Evolutionary conservation across 2,329 filamentous ascomycete species (phyloP).

Genomic region (Colletotrichum siamense): DNA sequence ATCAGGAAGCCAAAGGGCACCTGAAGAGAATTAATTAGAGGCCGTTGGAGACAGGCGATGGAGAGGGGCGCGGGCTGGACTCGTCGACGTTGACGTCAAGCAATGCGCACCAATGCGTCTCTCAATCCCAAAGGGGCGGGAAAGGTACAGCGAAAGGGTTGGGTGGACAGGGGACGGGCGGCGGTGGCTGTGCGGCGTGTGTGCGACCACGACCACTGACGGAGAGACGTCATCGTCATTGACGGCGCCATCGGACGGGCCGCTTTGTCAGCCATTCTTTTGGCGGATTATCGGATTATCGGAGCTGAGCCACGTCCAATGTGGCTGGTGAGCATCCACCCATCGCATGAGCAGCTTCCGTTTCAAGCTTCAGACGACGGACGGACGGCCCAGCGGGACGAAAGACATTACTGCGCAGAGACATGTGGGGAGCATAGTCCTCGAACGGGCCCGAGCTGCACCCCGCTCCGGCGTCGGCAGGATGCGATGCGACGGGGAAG

Average conservation of each 20-base stretch:
- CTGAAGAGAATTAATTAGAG: background rate
- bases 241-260: background rate
- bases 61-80: background rate
- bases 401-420: background rate
- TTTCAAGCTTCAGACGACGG: background rate
- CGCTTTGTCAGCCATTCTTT: background rate
- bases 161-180: background rate
- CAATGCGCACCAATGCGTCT: background rate
- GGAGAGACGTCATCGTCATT: conserved; percentile 11
- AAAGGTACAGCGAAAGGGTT: background rate
- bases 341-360: background rate
- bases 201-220: background rate
- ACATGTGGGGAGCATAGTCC: background rate
- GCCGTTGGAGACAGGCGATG: background rate
- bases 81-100: background rate
- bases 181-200: conserved; percentile 3
- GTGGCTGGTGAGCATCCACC: background rate
- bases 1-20: background rate
- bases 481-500: background rate
- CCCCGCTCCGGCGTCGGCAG: background rate
- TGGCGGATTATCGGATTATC: background rate
- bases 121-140: background rate
- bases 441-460: background rate
- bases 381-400: background rate
- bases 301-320: background rate